These are phyloP conservation scores for Bassia scoparia DNA, from an alignment of 148 eudicot genomes.

Conservation along the genomic window DNA sequence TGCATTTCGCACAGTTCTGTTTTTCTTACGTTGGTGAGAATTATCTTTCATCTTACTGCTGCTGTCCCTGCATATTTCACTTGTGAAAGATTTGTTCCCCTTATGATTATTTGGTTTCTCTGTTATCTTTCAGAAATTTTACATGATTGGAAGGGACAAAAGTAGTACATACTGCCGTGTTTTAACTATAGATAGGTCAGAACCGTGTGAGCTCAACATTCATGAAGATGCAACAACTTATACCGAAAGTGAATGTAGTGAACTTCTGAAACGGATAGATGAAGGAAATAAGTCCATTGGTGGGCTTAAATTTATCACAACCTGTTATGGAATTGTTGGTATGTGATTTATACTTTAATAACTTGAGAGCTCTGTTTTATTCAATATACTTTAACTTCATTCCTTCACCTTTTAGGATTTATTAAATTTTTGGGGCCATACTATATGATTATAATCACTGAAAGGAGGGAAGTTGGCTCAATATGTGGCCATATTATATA, in stretches of 20 bases:
- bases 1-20: too few relatives aligned
- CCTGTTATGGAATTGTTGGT: slow-evolving; percentile 93
- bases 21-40: not conserved
- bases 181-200: slow-evolving; percentile 74
- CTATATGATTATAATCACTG: slow-evolving; percentile 80
- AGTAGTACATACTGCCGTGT: slow-evolving; percentile 80
- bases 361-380: not conserved
- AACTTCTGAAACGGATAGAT: slow-evolving; percentile 69
- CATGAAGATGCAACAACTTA: slow-evolving; percentile 75
- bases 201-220: slow-evolving; percentile 70
- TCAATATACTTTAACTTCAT: not conserved
- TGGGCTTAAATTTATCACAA: slow-evolving; percentile 81
- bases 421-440: slow-evolving; percentile 88
- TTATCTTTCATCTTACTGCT: not conserved
- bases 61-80: not conserved
- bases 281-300: slow-evolving; percentile 88
- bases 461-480: slow-evolving; percentile 76
- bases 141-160: slow-evolving; percentile 90
- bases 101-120: slow-evolving; percentile 9
- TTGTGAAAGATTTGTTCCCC: not conserved
- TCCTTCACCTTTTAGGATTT: slow-evolving; percentile 45
- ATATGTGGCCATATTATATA: slow-evolving; percentile 82
- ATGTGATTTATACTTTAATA: slow-evolving; percentile 16
- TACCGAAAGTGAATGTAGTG: slow-evolving; percentile 67
- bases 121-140: slow-evolving; percentile 57